These are phyloP conservation scores for Podaxis mareebaensis DNA, from an alignment of 768 basidiomycete species.

Conservation along the genomic window DNA sequence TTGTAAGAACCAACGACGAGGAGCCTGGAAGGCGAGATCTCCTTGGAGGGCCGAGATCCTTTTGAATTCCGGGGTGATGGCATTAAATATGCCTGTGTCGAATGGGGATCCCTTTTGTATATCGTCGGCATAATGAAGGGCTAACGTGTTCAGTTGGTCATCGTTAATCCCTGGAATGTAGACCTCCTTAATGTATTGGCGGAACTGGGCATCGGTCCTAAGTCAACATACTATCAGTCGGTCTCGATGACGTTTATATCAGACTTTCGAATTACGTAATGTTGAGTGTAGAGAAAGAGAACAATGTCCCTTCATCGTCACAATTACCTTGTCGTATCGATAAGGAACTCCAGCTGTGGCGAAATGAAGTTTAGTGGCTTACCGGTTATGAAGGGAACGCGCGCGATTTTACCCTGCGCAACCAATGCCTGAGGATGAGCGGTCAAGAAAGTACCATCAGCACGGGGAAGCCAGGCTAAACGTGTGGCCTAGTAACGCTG, in stretches of 20 bases:
- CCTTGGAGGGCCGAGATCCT: constrained; percentile 50
- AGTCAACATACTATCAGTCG: background rate
- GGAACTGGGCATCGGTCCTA: constrained; percentile 27
- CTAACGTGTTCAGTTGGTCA: constrained; percentile 28
- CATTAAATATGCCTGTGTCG: constrained; percentile 44
- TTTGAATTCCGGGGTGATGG: constrained; percentile 46
- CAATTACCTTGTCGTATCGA: constrained; percentile 38
- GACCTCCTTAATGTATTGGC: constrained; percentile 21
- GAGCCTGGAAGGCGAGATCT: constrained; percentile 49
- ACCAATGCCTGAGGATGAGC: constrained; percentile 44
- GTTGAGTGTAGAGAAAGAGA: constrained; percentile 49
- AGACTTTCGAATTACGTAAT: constrained; percentile 36
- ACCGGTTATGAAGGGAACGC: constrained; percentile 52
- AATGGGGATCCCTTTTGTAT: constrained; percentile 52
- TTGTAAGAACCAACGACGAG: constrained; percentile 47
- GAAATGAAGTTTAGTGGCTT: background rate
- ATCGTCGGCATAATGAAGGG: constrained; percentile 38
- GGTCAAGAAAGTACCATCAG: constrained; percentile 49
- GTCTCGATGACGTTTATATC: constrained; percentile 1
- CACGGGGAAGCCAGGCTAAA: constrained; percentile 48
- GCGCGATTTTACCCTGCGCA: constrained; percentile 42
- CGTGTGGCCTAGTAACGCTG: constrained; percentile 35
- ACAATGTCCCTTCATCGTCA: constrained; percentile 63
- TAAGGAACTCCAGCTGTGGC: background rate
- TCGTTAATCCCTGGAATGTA: constrained; percentile 33